A percentile compares a stretch with the other conserved stretches of the same genome.
Conservation (phyloP, 768 basidiomycete genomes). For the Boletus edulis region DNA sequence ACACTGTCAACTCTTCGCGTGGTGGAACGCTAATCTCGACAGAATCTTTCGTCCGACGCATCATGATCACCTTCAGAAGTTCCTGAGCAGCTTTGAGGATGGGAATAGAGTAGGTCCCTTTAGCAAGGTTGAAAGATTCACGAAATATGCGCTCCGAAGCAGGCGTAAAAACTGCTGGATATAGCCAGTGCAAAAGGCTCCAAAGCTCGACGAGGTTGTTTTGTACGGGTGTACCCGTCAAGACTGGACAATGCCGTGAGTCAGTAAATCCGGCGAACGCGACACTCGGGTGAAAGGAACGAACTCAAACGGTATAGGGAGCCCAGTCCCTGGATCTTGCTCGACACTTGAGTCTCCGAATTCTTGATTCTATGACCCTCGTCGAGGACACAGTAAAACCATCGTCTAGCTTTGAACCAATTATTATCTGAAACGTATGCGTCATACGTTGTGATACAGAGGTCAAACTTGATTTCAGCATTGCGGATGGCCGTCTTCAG, state of each 20-base stretch:
- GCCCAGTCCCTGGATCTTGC: constrained; percentile 54
- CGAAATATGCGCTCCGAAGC: constrained; percentile 48
- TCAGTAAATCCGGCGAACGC: background rate
- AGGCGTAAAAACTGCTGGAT: constrained; percentile 50
- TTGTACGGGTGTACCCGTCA: constrained; percentile 75
- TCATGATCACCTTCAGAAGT: constrained; percentile 52
- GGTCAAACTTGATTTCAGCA: constrained; percentile 36
- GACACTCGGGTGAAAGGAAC: constrained; percentile 1
- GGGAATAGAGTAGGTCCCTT: constrained; percentile 49
- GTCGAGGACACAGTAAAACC: constrained; percentile 59
- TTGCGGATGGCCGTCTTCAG: constrained; percentile 44
- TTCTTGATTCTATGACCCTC: constrained; percentile 78
- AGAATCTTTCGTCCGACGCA: constrained; percentile 55
- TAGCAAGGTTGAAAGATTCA: constrained; percentile 50
- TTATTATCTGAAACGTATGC: constrained; percentile 51
- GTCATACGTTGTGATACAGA: constrained; percentile 73
- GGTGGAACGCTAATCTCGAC: constrained; percentile 54
- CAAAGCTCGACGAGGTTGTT: constrained; percentile 61
- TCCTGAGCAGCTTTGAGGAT: constrained; percentile 49
- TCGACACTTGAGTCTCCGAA: constrained; percentile 49
- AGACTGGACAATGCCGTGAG: constrained; percentile 35
- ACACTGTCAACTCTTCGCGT: constrained; percentile 54
- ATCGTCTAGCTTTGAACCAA: constrained; percentile 62
- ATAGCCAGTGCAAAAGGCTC: constrained; percentile 55
- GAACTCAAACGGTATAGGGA: constrained; percentile 56